Percentiles rank a stretch among this genome's conserved stretches.
phyloP scores from a whole-genome alignment of 2,329 filamentous ascomycete genomes.

The Xylogone sp. region DNA sequence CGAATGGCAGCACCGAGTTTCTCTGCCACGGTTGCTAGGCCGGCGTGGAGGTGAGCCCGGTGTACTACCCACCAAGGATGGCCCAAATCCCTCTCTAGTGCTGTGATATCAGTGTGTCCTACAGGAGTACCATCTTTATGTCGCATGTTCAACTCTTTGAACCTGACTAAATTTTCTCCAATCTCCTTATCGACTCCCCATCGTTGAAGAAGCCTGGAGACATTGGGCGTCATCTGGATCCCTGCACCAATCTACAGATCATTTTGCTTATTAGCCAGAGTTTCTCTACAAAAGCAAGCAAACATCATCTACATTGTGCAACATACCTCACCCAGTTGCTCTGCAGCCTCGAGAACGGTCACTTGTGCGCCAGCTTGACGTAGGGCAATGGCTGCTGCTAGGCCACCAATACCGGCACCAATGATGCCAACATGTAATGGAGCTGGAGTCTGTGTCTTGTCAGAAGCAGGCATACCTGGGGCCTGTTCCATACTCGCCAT shows the following conservation, averaged over 20 bases:
- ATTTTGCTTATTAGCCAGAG: too few relatives aligned
- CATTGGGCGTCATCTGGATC: constrained; percentile 17
- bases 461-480: too few relatives aligned
- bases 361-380: constrained; percentile 23
- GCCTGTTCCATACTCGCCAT: too few relatives aligned
- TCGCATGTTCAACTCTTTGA: constrained; percentile 13
- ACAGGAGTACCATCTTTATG: constrained; percentile 11
- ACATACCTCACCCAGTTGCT: constrained; percentile 25
- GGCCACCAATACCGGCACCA: constrained; percentile 30
- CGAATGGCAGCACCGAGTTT: constrained; percentile 32
- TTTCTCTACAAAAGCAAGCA: too few relatives aligned
- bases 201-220: constrained; percentile 10
- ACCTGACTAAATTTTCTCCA: constrained; percentile 8
- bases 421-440: constrained; percentile 25
- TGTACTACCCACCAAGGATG: constrained; percentile 40
- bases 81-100: background rate
- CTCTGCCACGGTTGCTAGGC: constrained; percentile 34
- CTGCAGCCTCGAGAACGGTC: constrained; percentile 20
- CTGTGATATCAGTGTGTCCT: constrained; percentile 9
- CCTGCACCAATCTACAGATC: constrained; percentile 26
- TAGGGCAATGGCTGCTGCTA: constrained; percentile 27
- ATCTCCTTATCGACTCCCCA: constrained; percentile 13
- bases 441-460: too few relatives aligned
- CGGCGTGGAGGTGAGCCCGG: constrained; percentile 41
- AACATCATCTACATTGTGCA: too few relatives aligned